These are phyloP conservation scores for Leccinum truebloodii DNA, from an alignment of 768 basidiomycete genomes.

Conservation along the genomic window DNA sequence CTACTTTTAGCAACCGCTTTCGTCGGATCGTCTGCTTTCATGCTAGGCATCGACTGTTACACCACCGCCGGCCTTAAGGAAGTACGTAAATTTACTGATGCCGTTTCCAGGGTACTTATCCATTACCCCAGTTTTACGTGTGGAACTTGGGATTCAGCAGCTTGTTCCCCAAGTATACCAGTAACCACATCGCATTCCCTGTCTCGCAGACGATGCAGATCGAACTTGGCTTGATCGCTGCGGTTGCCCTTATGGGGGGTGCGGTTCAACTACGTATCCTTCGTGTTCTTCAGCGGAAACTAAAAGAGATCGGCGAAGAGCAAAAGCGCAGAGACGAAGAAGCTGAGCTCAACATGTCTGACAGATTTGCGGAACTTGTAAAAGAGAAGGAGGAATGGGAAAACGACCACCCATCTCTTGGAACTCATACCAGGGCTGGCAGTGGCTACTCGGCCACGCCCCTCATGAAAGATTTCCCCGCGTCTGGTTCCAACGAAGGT, in stretches of 20 bases:
- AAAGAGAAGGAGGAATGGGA: slow-evolving; percentile 87
- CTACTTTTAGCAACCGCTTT: slow-evolving; percentile 85
- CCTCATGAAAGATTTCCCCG: slow-evolving; percentile 64
- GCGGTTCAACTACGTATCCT: slow-evolving; percentile 90
- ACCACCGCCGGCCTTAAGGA: slow-evolving; percentile 92
- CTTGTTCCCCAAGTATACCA: slow-evolving; percentile 76
- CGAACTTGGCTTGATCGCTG: slow-evolving; percentile 85
- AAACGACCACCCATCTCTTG: slow-evolving; percentile 69
- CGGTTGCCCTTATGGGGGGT: slow-evolving; percentile 80
- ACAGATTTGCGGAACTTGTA: slow-evolving; percentile 61
- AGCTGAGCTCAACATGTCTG: slow-evolving; percentile 73
- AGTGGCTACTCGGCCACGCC: slow-evolving; percentile 65
- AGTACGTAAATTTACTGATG: slow-evolving; percentile 42
- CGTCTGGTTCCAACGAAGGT: slow-evolving; percentile 47
- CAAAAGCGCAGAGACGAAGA: slow-evolving; percentile 71
- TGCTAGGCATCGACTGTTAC: slow-evolving; percentile 92
- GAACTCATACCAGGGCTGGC: slow-evolving; percentile 60
- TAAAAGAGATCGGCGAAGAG: slow-evolving; percentile 78
- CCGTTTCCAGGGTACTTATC: slow-evolving; percentile 11
- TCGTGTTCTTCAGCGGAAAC: slow-evolving; percentile 73
- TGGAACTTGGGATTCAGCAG: slow-evolving; percentile 89
- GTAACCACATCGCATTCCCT: slow-evolving; percentile 71
- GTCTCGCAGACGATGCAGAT: slow-evolving; percentile 91
- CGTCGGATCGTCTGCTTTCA: slow-evolving; percentile 88
- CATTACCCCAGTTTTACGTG: slow-evolving; percentile 74